Base-by-base conservation (phyloP, 169 alveolate species). In the Toxoplasma gondii region DNA sequence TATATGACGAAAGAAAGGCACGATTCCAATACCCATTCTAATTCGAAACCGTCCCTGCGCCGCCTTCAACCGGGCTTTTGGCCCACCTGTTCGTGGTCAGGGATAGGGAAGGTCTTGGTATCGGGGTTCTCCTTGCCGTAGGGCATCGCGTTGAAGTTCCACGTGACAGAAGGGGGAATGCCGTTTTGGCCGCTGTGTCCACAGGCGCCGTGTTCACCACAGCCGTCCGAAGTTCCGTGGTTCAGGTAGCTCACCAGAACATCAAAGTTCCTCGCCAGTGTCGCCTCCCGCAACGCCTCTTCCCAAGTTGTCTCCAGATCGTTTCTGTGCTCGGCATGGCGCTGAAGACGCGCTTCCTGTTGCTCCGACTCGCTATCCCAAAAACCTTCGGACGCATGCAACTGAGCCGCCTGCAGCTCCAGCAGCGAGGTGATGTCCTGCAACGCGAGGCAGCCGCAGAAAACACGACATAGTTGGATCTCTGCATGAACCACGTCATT, bases 71-170 rank as follows among this genome's bases (percentile, higher is more conserved):
- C 58, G 22, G 4, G 4, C 12, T 49, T 12, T 49, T 49, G 58
- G 34, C 74, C 9, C 45, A 93, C 95, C 91, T 86, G 94, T 54
- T 97, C 98, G 88, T 96, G 97, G 74, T 97, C 87, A 0, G 98
- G 98, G 38, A 96, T 94, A 58, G 97, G 97, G 94, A 97, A 97
- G 31, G 97, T 93, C 34, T 94, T 88, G 34, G 98, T 94, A 81
- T 97, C 98, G 38, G 96, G 97, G 92, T 96, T 96, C 88, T 97
- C 96, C 93, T 93, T 96, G n/a, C 98, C 98, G 83, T 97, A 97
- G 43, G 98, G 98, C 88, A 97, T 96, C 97, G 97, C 95, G 95
- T 96, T 96, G 86, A 97, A 96, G 58, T 98, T 94, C 97, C 97
- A 96, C 81, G 82, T 87, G 69, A 94, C 83, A n/a, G 83, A 16